Base-by-base conservation (phyloP, 352 stramenopile genomes). In the Lagenidium giganteum region DNA sequence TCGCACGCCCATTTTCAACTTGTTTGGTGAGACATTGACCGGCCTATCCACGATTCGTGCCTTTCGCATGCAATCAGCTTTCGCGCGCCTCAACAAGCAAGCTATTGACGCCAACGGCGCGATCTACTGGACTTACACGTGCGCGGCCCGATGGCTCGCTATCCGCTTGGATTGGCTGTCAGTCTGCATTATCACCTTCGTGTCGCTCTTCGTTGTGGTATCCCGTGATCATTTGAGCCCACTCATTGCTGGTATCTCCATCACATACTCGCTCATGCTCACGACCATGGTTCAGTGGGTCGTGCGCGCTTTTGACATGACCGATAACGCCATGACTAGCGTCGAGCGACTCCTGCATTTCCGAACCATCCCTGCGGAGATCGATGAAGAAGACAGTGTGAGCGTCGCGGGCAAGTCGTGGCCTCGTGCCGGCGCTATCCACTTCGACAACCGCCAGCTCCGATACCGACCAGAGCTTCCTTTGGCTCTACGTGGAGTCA, bases 311-410 rank as follows among this genome's bases (percentile, higher is more conserved):
- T 75, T 72, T 8, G 86, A 63, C 32, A 83, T 96, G 55, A 71
- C 96, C 1, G 95, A 98, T 47, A 93, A 87, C 26, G 78, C 91
- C 45, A 97, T 98, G 70, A 87, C 96, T 20, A 69, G 77, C 24
- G 86, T 97, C 5, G 92, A 98, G 57, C 57, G 67, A 8, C 44
- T 79, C 25, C 42, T 49, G 14, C 47, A 62, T 46, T 74, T 61
- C 42, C 47, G 50, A 7, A 30, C 46, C n/a, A n/a, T n/a, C n/a
- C n/a, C n/a, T n/a, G n/a, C n/a, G n/a, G n/a, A n/a, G 11, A 51
- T 68, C 5, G 51, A 68, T 21, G 31, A 51, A 7, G 64, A 74
- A 30, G 57, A 97, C 50, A 83, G 86, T 24, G 74, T 95, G 5
- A 41, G 95, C 21, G 96, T 96, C 50, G 40, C 12, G 48, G 41